These are phyloP conservation scores for Albatrellus sp. DNA, from an alignment of 1,284 basidiomycete genomes.

Conservation along the genomic window DNA sequence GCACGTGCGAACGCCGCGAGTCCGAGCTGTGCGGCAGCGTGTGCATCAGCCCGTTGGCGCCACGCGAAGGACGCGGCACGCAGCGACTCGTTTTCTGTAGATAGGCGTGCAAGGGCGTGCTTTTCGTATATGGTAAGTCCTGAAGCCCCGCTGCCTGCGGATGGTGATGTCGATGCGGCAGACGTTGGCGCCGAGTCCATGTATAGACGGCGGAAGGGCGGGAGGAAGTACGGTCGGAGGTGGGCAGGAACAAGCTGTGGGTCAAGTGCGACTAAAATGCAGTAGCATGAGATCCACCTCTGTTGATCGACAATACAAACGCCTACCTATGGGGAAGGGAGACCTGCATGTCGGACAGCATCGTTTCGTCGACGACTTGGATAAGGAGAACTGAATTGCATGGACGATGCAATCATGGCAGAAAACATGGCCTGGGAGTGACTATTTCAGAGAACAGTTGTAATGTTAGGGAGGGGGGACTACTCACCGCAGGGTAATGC, in stretches of 20 bases:
- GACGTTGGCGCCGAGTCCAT: conserved; percentile 21
- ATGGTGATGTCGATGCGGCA: conserved; percentile 9
- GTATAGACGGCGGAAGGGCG: conserved; percentile 38
- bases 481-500: conserved; percentile 46
- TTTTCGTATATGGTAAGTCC: conserved; percentile 16
- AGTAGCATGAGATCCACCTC: conserved; percentile 2
- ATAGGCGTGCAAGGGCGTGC: conserved; percentile 25
- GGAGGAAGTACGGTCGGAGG: conserved; percentile 34
- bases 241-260: conserved; percentile 31
- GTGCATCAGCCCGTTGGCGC: conserved; percentile 44
- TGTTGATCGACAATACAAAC: conserved; percentile 2
- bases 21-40: conserved; percentile 40
- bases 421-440: conserved; percentile 40
- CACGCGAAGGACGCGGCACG: conserved; percentile 35
- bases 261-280: conserved; percentile 30
- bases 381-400: conserved; percentile 28
- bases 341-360: conserved; percentile 40
- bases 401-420: conserved; percentile 40
- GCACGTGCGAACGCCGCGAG: conserved; percentile 36
- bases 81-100: conserved; percentile 37
- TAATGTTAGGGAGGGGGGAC: background rate
- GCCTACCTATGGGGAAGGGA: conserved; percentile 31
- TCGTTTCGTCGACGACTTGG: conserved; percentile 24
- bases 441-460: background rate
- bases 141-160: conserved; percentile 9